These are phyloP conservation scores for Ampelocalamus luodianensis DNA, from an alignment of 176 grass and related monocot genomes.

Conservation along the genomic window DNA sequence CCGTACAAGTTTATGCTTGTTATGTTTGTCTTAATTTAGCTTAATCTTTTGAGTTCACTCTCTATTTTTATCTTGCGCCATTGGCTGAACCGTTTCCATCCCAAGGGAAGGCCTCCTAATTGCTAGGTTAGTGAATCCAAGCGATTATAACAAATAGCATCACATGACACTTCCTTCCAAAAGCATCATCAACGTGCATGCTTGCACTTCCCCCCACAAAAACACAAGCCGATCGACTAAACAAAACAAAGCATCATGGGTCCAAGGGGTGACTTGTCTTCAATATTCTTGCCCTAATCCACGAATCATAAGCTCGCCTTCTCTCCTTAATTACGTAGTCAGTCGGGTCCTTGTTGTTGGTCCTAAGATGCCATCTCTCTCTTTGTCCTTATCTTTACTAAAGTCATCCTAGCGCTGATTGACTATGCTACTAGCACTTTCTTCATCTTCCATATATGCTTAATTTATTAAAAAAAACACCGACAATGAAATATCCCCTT, in stretches of 20 bases:
- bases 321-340: neutral
- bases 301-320: neutral
- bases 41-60: no score
- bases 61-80: no score
- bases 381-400: conserved; percentile 11
- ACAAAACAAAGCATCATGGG: conserved; percentile 15
- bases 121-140: no score
- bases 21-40: no score
- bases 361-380: neutral
- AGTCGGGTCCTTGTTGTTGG: neutral
- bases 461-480: no score
- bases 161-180: conserved; percentile 16
- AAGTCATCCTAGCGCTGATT: conserved; percentile 23
- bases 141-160: neutral
- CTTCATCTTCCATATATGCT: no score
- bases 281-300: conserved; percentile 18
- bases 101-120: no score
- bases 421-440: neutral
- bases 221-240: neutral
- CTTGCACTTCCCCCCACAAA: neutral
- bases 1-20: no score
- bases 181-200: conserved; percentile 21
- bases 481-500: no score
- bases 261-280: neutral
- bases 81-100: no score